phyloP scores from a whole-genome alignment of 345 rosid genomes.

The Alliaria petiolata region DNA sequence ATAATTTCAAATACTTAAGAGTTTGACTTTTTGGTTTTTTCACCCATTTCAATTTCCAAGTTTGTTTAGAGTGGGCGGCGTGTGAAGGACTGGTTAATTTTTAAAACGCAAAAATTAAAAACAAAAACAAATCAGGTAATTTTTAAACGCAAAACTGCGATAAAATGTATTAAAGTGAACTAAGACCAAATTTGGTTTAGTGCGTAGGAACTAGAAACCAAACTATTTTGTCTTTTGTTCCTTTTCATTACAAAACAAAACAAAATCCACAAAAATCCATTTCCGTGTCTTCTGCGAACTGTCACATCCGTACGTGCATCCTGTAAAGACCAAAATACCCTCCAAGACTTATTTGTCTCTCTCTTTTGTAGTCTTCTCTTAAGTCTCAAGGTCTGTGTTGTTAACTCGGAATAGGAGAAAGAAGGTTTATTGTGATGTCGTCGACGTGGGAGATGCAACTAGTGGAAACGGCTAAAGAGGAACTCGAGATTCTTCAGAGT shows the following conservation, averaged over 20 bases:
- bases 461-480: constrained; percentile 41
- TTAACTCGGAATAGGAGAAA: constrained; percentile 2
- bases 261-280: not conserved
- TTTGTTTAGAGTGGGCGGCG: no score
- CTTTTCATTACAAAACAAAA: not conserved
- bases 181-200: not conserved
- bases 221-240: not conserved
- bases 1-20: no score
- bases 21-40: no score
- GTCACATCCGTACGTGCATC: constrained; percentile 26
- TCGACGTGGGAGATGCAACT: constrained; percentile 36
- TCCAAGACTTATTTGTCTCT: not conserved
- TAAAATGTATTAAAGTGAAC: not conserved
- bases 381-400: not conserved
- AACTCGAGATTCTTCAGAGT: constrained; percentile 38
- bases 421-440: not conserved
- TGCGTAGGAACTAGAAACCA: constrained; percentile 14
- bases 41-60: no score
- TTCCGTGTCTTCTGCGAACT: constrained; percentile 29
- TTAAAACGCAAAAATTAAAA: no score
- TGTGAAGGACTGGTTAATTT: no score
- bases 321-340: constrained; percentile 4
- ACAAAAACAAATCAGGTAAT: no score
- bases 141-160: not conserved
- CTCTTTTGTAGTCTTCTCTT: not conserved